phyloP scores from a whole-genome alignment of 2,329 filamentous ascomycete genomes.

The Aspergillus sp. region DNA sequence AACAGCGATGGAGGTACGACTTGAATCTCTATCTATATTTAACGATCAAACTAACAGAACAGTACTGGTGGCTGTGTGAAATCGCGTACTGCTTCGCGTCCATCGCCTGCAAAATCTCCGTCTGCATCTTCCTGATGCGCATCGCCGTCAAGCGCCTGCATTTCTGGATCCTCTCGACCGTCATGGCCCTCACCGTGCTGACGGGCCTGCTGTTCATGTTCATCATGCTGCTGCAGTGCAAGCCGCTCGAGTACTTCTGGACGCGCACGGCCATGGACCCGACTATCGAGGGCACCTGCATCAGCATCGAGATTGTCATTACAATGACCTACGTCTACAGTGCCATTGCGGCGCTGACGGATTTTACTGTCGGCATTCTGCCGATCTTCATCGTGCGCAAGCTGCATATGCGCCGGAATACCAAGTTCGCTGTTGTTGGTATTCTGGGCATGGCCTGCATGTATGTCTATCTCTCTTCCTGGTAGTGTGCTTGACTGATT shows the following conservation, averaged over 20 bases:
- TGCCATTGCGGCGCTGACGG: constrained; percentile 38
- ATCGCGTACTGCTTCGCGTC: constrained; percentile 51
- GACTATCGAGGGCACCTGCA: constrained; percentile 40
- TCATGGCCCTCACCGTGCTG: constrained; percentile 46
- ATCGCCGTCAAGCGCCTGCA: constrained; percentile 47
- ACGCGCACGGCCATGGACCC: constrained; percentile 25
- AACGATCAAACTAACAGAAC: background rate
- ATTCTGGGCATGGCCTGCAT: constrained; percentile 59
- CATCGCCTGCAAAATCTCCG: constrained; percentile 49
- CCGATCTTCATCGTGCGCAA: constrained; percentile 5
- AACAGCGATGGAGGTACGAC: constrained; percentile 22
- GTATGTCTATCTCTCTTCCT: constrained; percentile 18
- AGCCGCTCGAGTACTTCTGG: constrained; percentile 54
- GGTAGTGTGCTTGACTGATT: background rate
- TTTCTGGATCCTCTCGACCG: constrained; percentile 45
- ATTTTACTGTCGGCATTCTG: constrained; percentile 50
- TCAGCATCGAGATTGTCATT: constrained; percentile 37
- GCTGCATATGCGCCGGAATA: constrained; percentile 5
- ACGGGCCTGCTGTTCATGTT: constrained; percentile 52
- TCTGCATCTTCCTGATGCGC: constrained; percentile 54
- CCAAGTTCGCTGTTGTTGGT: constrained; percentile 37
- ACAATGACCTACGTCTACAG: constrained; percentile 37
- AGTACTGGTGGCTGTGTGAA: constrained; percentile 54
- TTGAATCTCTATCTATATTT: too few species aligned
- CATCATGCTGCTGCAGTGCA: constrained; percentile 55